Evolutionary conservation across 1,284 basidiomycete genomes (phyloP).

Genomic region (Apiotrichum laibachii): DNA sequence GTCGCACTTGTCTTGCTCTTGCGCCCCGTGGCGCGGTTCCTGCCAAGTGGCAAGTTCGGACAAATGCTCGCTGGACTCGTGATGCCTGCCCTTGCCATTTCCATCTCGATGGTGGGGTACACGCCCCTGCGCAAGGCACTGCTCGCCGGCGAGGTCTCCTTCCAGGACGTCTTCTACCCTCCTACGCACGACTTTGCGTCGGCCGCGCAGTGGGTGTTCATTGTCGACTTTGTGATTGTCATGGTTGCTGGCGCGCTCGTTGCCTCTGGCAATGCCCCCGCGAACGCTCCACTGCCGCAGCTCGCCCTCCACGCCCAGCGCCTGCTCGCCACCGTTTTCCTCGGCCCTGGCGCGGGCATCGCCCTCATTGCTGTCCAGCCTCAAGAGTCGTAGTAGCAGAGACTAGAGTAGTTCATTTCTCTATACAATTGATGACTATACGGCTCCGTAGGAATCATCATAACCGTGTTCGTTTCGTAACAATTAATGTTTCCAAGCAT

Average conservation of each 20-base stretch:
- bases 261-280: neutral
- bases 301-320: no score
- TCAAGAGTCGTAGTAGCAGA: no score
- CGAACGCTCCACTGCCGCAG: no score
- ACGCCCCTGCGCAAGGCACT: neutral
- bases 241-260: neutral
- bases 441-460: no score
- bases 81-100: neutral
- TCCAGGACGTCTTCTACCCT: neutral
- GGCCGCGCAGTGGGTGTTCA: neutral
- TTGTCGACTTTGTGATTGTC: constrained; percentile 1
- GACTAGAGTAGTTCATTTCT: no score
- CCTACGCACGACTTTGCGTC: neutral
- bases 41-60: neutral
- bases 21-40: neutral
- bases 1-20: neutral
- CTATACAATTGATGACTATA: no score
- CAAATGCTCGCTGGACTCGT: neutral
- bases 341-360: no score
- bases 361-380: no score
- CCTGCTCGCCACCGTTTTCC: no score
- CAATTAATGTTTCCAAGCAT: no score
- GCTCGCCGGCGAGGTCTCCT: neutral
- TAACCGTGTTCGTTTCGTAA: no score
- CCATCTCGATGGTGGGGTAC: neutral